Percentiles rank a stretch among this genome's conserved stretches.
Evolutionary conservation across 768 basidiomycete species (phyloP).

Genomic region (Lentinula aciculospora): DNA sequence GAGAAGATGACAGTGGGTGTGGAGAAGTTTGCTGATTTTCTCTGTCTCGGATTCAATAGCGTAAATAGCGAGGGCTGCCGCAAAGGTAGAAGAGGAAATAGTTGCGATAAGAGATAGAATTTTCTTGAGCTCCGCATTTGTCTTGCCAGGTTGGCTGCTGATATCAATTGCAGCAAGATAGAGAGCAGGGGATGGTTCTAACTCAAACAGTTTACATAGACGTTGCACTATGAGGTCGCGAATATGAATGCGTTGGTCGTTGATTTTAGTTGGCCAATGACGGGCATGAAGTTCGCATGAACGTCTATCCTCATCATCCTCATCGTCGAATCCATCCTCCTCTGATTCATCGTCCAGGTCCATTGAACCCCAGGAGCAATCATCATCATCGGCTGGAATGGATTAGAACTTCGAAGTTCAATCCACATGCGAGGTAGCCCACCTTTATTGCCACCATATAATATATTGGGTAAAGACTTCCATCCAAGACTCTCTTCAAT

Average conservation of each 20-base stretch:
- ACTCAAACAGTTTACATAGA: slow-evolving; percentile 27
- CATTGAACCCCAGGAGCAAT: not conserved
- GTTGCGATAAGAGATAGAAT: slow-evolving; percentile 24
- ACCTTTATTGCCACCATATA: slow-evolving; percentile 49
- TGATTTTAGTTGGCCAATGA: slow-evolving; percentile 30
- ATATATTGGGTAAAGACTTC: slow-evolving; percentile 41
- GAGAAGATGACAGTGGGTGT: slow-evolving; percentile 30
- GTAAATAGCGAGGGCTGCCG: slow-evolving; percentile 34
- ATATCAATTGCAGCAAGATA: slow-evolving; percentile 24
- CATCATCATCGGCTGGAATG: not conserved
- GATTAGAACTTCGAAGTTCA: not conserved
- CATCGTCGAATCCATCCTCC: slow-evolving; percentile 8
- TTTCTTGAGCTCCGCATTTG: slow-evolving; percentile 16
- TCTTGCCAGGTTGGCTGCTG: slow-evolving; percentile 11
- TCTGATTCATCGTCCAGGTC: not conserved
- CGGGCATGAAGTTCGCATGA: slow-evolving; percentile 23
- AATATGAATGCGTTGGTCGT: slow-evolving; percentile 30
- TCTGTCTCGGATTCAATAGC: slow-evolving; percentile 22
- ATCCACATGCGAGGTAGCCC: slow-evolving; percentile 13
- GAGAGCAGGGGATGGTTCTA: slow-evolving; percentile 24
- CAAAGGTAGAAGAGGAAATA: slow-evolving; percentile 27
- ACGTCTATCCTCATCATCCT: slow-evolving; percentile 9
- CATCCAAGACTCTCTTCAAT: slow-evolving; percentile 48
- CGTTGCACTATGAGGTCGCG: slow-evolving; percentile 25
- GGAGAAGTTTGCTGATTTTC: slow-evolving; percentile 23